Base-by-base conservation (phyloP, 78 protist species). In the Dictyostelium purpureum region DNA sequence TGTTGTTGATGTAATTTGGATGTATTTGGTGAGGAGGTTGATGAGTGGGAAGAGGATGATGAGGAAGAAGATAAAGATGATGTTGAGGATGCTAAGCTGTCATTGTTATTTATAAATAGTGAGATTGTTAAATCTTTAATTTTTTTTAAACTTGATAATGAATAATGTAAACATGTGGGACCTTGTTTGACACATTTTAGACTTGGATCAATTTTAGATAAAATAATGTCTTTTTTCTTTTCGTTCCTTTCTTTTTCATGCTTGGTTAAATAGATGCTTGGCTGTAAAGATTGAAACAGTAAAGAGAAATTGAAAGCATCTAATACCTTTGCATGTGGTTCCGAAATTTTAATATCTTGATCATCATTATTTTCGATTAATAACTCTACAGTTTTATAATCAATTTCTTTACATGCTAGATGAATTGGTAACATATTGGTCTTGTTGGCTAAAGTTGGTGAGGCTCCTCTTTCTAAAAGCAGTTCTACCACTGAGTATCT, bases 101-200 rank as follows among this genome's bases (percentile, higher is more conserved):
- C 26, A 57, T 57, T 57, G 1, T 2, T 5, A 49, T 12, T 49
- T 33, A 63, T 16, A 31, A 63, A 28, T 63, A 69, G 16, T 11
- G 47, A 38, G 16, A 38, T 18, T 19, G 81, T 51, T 12, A 71
- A 16, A 14, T 38, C 52, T 42, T 75, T 75, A 38, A 75, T 75
- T 28, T 26, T 24, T 10, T 70, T 59, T 24, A 85, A 49, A 59
- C 59, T 85, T 16, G 67, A 16, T n/a, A 85, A 45, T 28, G 52
- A 7, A 45, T 49, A 73, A 45, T 70, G 80, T 43, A 85, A 35
- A 57, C 92, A 85, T 16, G 80, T 73, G 28, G 92, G 92, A 33
- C 92, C 92, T 11, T 82, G 52, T 38, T 85, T 69, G n/a, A 85
- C 59, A 26, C 56, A 35, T 43, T 59, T 73, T 21, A 37, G 38